Percentiles rank a stretch among this genome's conserved stretches.
These are phyloP conservation scores for Luvunga scandens DNA, from an alignment of 345 rosid species.

Conservation along the genomic window DNA sequence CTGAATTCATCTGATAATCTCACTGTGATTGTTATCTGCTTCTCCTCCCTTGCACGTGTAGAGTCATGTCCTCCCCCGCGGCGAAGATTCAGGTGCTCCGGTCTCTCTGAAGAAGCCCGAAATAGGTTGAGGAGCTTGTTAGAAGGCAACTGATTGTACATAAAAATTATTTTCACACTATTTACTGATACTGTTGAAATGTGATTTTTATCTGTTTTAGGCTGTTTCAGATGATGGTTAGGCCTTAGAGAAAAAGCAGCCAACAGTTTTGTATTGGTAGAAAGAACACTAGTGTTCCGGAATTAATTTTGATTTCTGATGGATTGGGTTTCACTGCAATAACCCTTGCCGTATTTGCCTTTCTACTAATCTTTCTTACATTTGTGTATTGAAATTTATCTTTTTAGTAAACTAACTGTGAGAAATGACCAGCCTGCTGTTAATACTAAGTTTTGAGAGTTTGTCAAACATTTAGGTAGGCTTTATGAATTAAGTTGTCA, in stretches of 20 bases:
- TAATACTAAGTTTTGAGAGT: too few relatives aligned
- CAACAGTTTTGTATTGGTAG: slow-evolving; percentile 47
- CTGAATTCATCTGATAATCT: slow-evolving; percentile 56
- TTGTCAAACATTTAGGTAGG: too few relatives aligned
- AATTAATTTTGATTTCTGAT: neutral
- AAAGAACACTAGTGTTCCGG: slow-evolving; percentile 2
- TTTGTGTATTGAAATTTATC: neutral
- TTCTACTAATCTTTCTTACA: neutral
- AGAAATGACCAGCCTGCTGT: too few relatives aligned
- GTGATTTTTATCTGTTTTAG: slow-evolving; percentile 29
- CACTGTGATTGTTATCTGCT: slow-evolving; percentile 52
- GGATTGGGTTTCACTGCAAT: neutral
- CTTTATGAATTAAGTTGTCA: too few relatives aligned
- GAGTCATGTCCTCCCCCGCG: slow-evolving; percentile 48
- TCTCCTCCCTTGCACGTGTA: slow-evolving; percentile 18
- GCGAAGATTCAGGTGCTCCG: slow-evolving; percentile 37
- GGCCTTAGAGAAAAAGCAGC: slow-evolving; percentile 28
- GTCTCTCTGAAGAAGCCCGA: slow-evolving; percentile 53
- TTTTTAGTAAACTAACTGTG: too few relatives aligned
- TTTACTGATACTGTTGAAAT: slow-evolving; percentile 13
- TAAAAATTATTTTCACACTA: slow-evolving; percentile 6
- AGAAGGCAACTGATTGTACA: slow-evolving; percentile 59
- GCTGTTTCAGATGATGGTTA: slow-evolving; percentile 44
- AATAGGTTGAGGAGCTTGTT: slow-evolving; percentile 48
- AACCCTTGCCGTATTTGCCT: neutral